Evolutionary conservation across 2,329 filamentous ascomycete genomes (phyloP), one percentile per base, ranked within the genome.

Genomic region (Aureobasidium sp.): DNA sequence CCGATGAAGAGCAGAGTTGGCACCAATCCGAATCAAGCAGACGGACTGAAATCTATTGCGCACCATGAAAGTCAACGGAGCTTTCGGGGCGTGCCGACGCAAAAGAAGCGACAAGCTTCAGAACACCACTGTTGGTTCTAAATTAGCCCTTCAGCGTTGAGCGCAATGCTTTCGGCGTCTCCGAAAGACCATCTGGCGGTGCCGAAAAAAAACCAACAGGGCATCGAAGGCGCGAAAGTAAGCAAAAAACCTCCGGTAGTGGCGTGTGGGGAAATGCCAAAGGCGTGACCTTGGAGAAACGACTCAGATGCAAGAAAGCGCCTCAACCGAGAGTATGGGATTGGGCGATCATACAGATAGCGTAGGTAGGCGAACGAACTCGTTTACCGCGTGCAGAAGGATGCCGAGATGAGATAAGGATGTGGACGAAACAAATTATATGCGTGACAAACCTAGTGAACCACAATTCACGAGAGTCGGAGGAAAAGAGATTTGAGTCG

Each of bases 401-500:
- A 49, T 49, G 45, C 45, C 45, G 45, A 39, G 22, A 49, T 49
- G 38, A 34, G 7, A 38, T 32, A 49, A 27, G 45, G 17, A 30
- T 21, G 19, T 21, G 32, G 14, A 29, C 32, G 44, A 48, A 37
- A 48, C 32, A 35, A 37, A 25, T 25, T 8, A 25, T 49, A 38
- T 49, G 45, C 32, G 45, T 39, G 45, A 49, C 34, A 29, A 49
- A 39, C 34, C 45, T 39, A 49, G 45, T 49, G 34, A 49, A 49
- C 45, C 45, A 39, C 34, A 39, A n/a, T 39, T 34, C n/a, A 30
- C 11, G 35, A 29, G 45, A 27, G 21, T 12, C 17, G 45, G 45
- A 49, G 34, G 6, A 49, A 39, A 49, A 39, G 45, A 49, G 45
- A 49, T 49, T 49, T 49, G 45, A 39, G 35, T 37, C 34, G 45